These are phyloP conservation scores for Neoboletus brunneissimus DNA, from an alignment of 768 basidiomycete genomes.

Conservation along the genomic window DNA sequence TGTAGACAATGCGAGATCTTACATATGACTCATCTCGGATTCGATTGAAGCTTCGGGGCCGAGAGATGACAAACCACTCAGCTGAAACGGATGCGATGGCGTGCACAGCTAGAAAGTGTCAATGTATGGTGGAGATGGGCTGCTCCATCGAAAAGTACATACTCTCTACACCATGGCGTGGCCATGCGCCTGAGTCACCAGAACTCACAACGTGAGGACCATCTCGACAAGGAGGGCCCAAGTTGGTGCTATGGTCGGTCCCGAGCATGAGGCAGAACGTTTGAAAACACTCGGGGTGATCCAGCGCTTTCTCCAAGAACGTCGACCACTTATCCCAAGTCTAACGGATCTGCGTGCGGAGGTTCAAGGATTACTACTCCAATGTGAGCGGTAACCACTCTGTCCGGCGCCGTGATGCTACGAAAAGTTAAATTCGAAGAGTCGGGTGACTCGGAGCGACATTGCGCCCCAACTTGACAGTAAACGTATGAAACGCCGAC, in stretches of 20 bases:
- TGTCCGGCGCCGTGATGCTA: constrained; percentile 32
- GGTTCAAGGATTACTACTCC: constrained; percentile 21
- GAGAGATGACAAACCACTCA: no score
- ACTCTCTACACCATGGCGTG: no score
- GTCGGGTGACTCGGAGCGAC: constrained; percentile 37
- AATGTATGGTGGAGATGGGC: no score
- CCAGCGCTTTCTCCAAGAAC: background rate
- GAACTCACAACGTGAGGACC: no score
- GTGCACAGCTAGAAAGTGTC: no score
- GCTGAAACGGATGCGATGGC: no score
- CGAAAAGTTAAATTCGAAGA: constrained; percentile 36
- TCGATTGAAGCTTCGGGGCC: no score
- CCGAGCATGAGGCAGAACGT: background rate
- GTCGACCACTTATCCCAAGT: background rate
- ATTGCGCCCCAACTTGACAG: constrained; percentile 37
- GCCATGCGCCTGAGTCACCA: no score
- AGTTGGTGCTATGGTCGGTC: background rate
- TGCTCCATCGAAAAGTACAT: no score
- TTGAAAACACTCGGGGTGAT: background rate
- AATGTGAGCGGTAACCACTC: constrained; percentile 42
- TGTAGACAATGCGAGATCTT: no score
- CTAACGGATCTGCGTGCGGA: background rate
- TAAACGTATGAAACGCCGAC: constrained; percentile 1
- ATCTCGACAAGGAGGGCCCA: background rate
- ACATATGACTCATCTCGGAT: no score